A percentile compares a stretch with the other conserved stretches of the same genome.
These are phyloP conservation scores for Neurospora sp. DNA, from an alignment of 495 filamentous ascomycete species.

Conservation along the genomic window DNA sequence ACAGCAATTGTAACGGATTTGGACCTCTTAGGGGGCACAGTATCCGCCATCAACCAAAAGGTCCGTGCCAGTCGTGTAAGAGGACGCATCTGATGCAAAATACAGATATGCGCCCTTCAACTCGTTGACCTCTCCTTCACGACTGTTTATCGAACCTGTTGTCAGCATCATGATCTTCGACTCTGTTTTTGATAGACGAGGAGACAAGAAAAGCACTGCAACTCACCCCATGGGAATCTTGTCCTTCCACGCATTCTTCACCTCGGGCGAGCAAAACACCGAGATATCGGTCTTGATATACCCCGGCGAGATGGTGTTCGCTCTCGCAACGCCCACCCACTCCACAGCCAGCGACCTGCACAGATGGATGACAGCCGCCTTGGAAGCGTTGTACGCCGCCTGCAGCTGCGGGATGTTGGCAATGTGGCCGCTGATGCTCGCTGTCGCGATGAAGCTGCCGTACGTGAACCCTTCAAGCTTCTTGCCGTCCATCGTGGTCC, in stretches of 20 bases:
- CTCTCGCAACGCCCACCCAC: constrained; percentile 77
- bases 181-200: not conserved
- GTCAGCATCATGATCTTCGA: not conserved
- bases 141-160: constrained; percentile 20
- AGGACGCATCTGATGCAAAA: constrained; percentile 70
- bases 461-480: constrained; percentile 54
- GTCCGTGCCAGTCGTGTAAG: constrained; percentile 77
- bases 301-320: constrained; percentile 74
- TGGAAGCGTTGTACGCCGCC: constrained; percentile 78
- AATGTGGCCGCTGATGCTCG: constrained; percentile 78
- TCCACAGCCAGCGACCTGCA: constrained; percentile 77
- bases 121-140: constrained; percentile 63
- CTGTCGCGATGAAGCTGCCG: constrained; percentile 70
- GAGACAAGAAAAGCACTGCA: not conserved
- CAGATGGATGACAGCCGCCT: constrained; percentile 78
- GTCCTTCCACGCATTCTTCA: constrained; percentile 63
- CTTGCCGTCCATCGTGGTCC: constrained; percentile 55
- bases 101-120: constrained; percentile 87
- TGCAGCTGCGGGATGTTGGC: constrained; percentile 84
- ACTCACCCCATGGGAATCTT: constrained; percentile 76
- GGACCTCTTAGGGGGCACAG: constrained; percentile 26
- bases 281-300: constrained; percentile 84
- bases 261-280: constrained; percentile 57
- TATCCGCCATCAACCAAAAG: constrained; percentile 65
- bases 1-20: not conserved